Evolutionary conservation across 192 early-diverging fungal genomes (phyloP), one percentile per base, ranked within the genome.

Genomic region (Coemansia sp.): DNA sequence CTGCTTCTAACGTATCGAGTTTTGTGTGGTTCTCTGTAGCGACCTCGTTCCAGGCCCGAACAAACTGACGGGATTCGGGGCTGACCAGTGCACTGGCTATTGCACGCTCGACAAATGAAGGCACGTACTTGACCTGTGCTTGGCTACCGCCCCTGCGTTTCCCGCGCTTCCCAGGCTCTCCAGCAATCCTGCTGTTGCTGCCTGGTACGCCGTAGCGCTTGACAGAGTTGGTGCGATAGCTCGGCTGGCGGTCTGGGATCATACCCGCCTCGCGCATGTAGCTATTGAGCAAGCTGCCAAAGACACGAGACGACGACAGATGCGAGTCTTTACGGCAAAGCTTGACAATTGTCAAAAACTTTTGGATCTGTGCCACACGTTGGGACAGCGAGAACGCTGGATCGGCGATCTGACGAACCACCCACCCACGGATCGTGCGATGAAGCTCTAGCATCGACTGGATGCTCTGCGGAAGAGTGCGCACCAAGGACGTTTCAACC

Each of bases 71-170:
- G 21, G 84, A 83, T 77, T 90, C 88, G 23, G 90, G 89, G 60
- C 89, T 89, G 59, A 90, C 84, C 26, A 92, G 66, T 0, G 88
- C 89, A 48, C 86, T 87, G 8, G 87, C 83, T 4, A 92, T 72
- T 1, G 89, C 86, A 21, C 83, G 74, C 66, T 92, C 90, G 7
- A 92, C 84, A 84, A 90, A 89, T 0, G 86, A 86, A 2, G 89
- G 90, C 33, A 90, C 85, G 33, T 82, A 82, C 64, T 72, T 77
- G 30, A 70, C 68, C 52, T 82, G 74, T 6, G 70, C 20, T 42
- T 71, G 66, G 7, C 52, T 70, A 0, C 52, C 70, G 6, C 60
- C 72, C 59, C 70, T 74, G 64, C 76, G 70, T 55, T 63, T 59
- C 21, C 72, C 78, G 20, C 78, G 78, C 21, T 70, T 69, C 12